phyloP scores from a whole-genome alignment of 148 eudicot species.

The Camellia lanceoleosa region DNA sequence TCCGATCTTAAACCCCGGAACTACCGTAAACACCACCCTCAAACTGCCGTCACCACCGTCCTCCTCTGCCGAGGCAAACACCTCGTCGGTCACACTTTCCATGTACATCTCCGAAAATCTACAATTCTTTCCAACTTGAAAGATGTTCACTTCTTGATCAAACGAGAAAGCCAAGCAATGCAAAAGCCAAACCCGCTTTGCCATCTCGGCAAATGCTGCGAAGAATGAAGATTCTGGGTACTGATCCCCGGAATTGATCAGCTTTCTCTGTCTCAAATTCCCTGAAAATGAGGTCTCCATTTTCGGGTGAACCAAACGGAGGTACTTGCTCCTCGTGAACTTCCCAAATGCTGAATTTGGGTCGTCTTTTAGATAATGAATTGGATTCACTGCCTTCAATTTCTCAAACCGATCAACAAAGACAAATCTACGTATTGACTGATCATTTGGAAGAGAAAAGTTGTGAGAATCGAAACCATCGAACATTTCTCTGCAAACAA shows the following conservation, averaged over 20 bases:
- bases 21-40: constrained; percentile 64
- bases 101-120: constrained; percentile 81
- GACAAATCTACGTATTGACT: not conserved
- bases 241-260: constrained; percentile 48
- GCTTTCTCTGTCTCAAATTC: constrained; percentile 69
- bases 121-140: constrained; percentile 55
- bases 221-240: constrained; percentile 62
- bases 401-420: constrained; percentile 44
- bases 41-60: constrained; percentile 23
- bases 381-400: constrained; percentile 38
- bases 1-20: constrained; percentile 89
- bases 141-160: constrained; percentile 52
- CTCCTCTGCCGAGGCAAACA: constrained; percentile 17
- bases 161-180: constrained; percentile 67
- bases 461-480: constrained; percentile 52
- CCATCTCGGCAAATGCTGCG: constrained; percentile 67
- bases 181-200: constrained; percentile 69
- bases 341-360: constrained; percentile 53
- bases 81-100: constrained; percentile 60
- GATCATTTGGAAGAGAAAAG: constrained; percentile 28
- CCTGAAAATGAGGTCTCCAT: constrained; percentile 91
- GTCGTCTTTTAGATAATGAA: constrained; percentile 33
- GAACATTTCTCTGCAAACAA: constrained; percentile 59
- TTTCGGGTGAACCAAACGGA: constrained; percentile 71
- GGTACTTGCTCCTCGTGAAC: constrained; percentile 58